Conservation (phyloP, 208 protist genomes). For the Leishmania martiniquensis region DNA sequence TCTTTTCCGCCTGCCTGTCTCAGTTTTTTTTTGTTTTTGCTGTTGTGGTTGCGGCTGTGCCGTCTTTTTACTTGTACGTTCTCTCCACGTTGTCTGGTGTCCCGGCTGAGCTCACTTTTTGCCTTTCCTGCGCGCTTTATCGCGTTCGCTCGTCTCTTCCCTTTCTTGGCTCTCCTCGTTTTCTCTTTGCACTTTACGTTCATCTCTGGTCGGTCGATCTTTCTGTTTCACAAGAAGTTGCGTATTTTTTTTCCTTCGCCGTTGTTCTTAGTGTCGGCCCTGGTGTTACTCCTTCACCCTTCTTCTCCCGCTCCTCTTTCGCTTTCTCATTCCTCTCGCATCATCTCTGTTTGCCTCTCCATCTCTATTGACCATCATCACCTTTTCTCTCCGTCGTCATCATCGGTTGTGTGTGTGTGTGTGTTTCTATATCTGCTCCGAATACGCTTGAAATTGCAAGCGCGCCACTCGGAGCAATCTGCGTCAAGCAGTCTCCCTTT, state of each 20-base stretch:
- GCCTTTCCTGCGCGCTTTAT: not conserved
- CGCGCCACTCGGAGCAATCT: not conserved
- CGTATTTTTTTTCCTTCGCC: conserved; percentile 1
- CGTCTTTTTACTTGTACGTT: not conserved
- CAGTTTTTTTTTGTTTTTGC: no score
- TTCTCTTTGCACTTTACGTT: not conserved
- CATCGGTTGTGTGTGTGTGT: not conserved
- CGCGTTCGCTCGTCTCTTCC: not conserved
- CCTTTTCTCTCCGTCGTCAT: not conserved
- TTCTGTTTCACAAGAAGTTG: not conserved
- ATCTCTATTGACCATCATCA: not conserved
- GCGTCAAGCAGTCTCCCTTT: not conserved
- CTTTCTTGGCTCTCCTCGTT: not conserved
- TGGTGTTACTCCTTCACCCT: no score
- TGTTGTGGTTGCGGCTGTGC: no score
- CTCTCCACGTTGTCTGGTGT: not conserved
- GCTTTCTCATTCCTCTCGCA: not conserved
- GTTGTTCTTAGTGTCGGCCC: not conserved
- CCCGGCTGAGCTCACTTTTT: not conserved
- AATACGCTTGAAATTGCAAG: not conserved
- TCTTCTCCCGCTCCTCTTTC: not conserved
- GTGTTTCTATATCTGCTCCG: not conserved
- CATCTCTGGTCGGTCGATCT: not conserved
- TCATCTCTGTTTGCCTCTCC: not conserved
- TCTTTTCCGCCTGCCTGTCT: no score